Base-by-base conservation (phyloP, 2,329 filamentous ascomycete species). In the Whalleya microplaca region DNA sequence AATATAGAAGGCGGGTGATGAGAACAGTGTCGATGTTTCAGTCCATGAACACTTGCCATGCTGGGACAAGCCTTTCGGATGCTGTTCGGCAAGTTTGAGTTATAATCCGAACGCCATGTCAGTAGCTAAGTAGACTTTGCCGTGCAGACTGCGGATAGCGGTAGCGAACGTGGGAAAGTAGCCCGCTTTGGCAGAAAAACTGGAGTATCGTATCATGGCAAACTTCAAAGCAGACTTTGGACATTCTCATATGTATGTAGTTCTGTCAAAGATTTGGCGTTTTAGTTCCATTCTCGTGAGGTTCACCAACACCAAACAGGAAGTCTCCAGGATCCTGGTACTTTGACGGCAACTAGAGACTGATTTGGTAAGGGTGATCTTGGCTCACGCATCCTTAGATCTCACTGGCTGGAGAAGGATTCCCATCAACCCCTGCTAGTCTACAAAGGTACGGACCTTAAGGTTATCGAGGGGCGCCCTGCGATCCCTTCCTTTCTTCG, bases 311-410 rank as follows among this genome's bases (percentile, higher is more conserved):
- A 42, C 56, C 46, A 55, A 45, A 50, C 50, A 55, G 54, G 60
- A 58, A 63, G 58, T 55, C 47, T 62, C 60, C 60, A 55, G 60
- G 41, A 29, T 45, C 54, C 57, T 52, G 21, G 27, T 58, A 55
- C 60, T 47, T 53, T 56, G 21, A 49, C 61, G 61, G 62, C 55
- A 57, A 64, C 55, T 58, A 56, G 59, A 56, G 58, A 54, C 56
- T 61, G 61, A 64, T 67, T 66, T 65, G 62, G 64, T 64, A 63
- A 66, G 66, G 43, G 55, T 42, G 44, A 56, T 45, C 32, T 64
- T 59, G 20, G 53, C 54, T 56, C 40, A 20, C 32, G 21, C 42
- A 37, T 53, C 42, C 41, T 45, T 44, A 62, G 59, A 64, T 66
- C 59, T 66, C 57, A 65, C 63, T 67, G 61, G 63, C 58, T 63